Base-by-base conservation (phyloP, 371 early-diverging fungal genomes). In the Amoeboaphelidium protococcarum region DNA sequence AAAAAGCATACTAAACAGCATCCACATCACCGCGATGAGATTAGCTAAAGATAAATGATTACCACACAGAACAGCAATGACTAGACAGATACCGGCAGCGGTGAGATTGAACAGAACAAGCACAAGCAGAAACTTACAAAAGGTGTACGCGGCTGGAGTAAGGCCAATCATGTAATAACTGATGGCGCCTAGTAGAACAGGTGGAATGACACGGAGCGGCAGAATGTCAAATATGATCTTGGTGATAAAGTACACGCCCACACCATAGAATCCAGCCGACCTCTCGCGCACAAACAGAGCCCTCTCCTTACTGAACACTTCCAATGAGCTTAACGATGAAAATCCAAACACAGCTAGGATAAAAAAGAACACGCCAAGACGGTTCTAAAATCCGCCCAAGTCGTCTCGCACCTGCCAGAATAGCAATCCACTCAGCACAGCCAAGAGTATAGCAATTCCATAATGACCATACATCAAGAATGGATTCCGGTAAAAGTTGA, bases 1-100 rank as follows among this genome's bases (percentile, higher is more conserved):
- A 66, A 87, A 86, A 37, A 88, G 54, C 78, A 91, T 83, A 25
- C 76, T 74, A 56, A 87, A 84, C 23, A 91, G 64, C 62, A 87
- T 78, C 23, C 76, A 64, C 50, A 91, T 67, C 19, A 73, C 72
- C 19, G 72, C 71, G 41, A 83, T 56, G 40, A 91, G 58, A 52
- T 74, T 81, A 1, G 86, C 79, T 42, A 86, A 73, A 0, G 80
- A 78, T 0, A 78, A 54, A 50, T 82, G 78, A 50, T 66, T 64
- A 31, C 82, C 67, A 31, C 37, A 31, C 0, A 77, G 60, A n/a
- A 78, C 64, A 26, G 77, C 83, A 46, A 86, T 71, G 23, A 73
- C 71, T 25, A 88, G 53, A 56, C 85, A 85, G 10, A 80, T 59
- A 25, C 76, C 68, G 2, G 85, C 82, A 0, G 79, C 73, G 0